Evolutionary conservation across 352 stramenopile species (phyloP).

Genomic region (Plasmopara muralis): DNA sequence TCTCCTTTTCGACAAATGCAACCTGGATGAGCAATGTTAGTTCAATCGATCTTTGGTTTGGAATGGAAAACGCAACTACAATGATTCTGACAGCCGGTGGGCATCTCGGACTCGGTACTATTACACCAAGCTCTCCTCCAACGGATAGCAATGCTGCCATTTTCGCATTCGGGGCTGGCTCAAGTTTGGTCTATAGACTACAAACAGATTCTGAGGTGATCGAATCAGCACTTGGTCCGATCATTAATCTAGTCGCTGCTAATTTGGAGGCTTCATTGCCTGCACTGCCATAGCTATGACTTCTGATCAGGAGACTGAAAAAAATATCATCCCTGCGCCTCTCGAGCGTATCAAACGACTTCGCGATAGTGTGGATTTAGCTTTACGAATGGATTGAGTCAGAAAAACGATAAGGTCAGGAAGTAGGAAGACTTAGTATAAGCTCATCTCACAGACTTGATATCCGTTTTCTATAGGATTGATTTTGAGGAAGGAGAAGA

Average conservation of each 20-base stretch:
- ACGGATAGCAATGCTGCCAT: background rate
- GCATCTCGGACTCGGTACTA: background rate
- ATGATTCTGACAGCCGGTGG: constrained; percentile 1
- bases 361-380: no score
- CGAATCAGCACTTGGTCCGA: background rate
- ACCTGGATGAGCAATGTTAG: background rate
- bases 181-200: background rate
- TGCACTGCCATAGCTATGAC: constrained; percentile 3
- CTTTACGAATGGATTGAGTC: no score
- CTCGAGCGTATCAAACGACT: no score
- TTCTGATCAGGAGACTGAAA: no score
- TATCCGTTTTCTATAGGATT: no score
- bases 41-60: constrained; percentile 1
- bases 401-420: no score
- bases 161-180: background rate
- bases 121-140: background rate
- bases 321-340: no score
- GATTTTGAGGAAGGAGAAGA: no score
- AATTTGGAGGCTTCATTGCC: background rate
- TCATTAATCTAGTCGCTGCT: background rate
- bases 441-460: no score
- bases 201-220: constrained; percentile 1
- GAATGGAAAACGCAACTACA: background rate
- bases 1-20: background rate
- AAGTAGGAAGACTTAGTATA: no score